A percentile compares a stretch with the other conserved stretches of the same genome.
These are phyloP conservation scores for Panaeolus cyanescens DNA, from an alignment of 768 basidiomycete species.

Conservation along the genomic window DNA sequence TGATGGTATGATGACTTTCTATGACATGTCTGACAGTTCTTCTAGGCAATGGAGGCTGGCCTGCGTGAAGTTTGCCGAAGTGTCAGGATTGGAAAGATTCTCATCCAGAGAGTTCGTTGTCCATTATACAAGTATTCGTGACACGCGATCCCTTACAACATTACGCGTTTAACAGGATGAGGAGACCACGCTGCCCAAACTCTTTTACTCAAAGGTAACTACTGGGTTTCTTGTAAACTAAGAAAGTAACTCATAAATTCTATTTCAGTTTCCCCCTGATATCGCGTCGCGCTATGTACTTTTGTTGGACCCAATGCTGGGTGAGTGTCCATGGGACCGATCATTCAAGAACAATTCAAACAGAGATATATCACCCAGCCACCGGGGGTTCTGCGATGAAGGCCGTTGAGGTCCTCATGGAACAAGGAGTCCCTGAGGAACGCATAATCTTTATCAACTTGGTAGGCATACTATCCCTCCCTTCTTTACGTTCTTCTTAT, in stretches of 20 bases:
- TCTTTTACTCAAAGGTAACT: slow-evolving; percentile 85
- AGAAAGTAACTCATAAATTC: neutral
- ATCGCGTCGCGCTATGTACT: slow-evolving; percentile 91
- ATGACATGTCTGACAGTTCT: slow-evolving; percentile 6
- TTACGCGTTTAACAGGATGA: slow-evolving; percentile 66
- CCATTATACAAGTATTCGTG: neutral
- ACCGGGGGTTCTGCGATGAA: slow-evolving; percentile 98
- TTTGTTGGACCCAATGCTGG: slow-evolving; percentile 96
- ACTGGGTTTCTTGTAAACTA: too few relatives aligned
- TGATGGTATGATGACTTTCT: neutral
- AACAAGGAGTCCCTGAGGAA: slow-evolving; percentile 91
- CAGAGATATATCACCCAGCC: slow-evolving; percentile 40
- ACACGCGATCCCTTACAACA: neutral
- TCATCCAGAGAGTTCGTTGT: slow-evolving; percentile 84
- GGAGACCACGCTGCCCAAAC: slow-evolving; percentile 88
- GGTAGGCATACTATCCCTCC: slow-evolving; percentile 42
- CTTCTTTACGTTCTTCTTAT: neutral
- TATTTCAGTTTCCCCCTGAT: slow-evolving; percentile 84
- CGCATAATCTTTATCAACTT: slow-evolving; percentile 94
- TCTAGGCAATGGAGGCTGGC: slow-evolving; percentile 95
- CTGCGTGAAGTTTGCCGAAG: slow-evolving; percentile 93
- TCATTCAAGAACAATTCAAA: slow-evolving; percentile 1
- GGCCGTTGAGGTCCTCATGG: slow-evolving; percentile 91
- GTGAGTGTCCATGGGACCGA: slow-evolving; percentile 55
- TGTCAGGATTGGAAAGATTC: slow-evolving; percentile 94